Evolutionary conservation across 2,329 filamentous ascomycete genomes (phyloP).

Genomic region (Botrytis paeoniae): DNA sequence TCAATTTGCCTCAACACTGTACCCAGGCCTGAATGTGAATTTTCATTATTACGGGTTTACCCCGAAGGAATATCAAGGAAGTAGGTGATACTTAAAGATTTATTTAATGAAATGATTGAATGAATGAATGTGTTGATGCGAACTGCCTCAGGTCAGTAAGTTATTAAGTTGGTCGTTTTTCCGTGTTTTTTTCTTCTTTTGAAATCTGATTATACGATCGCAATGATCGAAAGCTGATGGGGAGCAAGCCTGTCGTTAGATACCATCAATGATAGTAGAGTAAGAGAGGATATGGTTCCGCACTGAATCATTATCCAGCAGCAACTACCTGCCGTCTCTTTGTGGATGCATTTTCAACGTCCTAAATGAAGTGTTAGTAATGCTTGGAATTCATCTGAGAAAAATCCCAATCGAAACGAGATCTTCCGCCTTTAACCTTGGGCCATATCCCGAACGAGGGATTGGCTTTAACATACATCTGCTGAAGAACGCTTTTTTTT

Average conservation of each 20-base stretch:
- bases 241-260: constrained; percentile 34
- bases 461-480: constrained; percentile 32
- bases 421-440: constrained; percentile 19
- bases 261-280: constrained; percentile 31
- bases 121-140: constrained; percentile 7
- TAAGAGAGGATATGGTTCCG: constrained; percentile 27
- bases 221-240: constrained; percentile 12
- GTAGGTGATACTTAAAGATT: constrained; percentile 23
- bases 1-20: constrained; percentile 6
- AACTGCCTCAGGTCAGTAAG: constrained; percentile 7
- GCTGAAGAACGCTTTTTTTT: constrained; percentile 37
- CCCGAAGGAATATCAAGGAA: constrained; percentile 19
- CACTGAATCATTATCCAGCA: constrained; percentile 35
- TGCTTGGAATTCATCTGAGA: not conserved
- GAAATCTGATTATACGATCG: not conserved
- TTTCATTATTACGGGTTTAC: constrained; percentile 21
- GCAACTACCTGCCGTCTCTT: constrained; percentile 39
- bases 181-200: not conserved
- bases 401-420: constrained; percentile 17
- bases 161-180: constrained; percentile 9
- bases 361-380: constrained; percentile 34
- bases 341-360: constrained; percentile 29
- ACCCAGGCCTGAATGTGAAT: constrained; percentile 23
- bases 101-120: constrained; percentile 23
- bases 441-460: constrained; percentile 16